Evolutionary conservation across 768 basidiomycete species (phyloP).

Genomic region (Naganishia onofrii): DNA sequence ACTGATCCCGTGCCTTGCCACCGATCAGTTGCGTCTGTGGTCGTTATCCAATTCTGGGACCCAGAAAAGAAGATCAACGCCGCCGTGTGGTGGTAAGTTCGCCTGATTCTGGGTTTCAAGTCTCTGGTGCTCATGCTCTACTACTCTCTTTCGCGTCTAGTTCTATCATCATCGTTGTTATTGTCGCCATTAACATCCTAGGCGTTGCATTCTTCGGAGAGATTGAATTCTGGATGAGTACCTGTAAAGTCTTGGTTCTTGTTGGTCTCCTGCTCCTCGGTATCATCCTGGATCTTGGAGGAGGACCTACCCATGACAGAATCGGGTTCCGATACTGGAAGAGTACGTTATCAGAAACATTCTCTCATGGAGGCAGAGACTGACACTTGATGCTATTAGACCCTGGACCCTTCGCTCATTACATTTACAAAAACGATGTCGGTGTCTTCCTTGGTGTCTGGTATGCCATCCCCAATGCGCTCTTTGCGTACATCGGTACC

Average conservation of each 20-base stretch:
- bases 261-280: slow-evolving; percentile 51
- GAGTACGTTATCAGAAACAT: neutral
- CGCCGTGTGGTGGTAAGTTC: slow-evolving; percentile 28
- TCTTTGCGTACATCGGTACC: slow-evolving; percentile 41
- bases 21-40: slow-evolving; percentile 34
- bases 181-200: slow-evolving; percentile 39
- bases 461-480: slow-evolving; percentile 26
- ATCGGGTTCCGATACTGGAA: slow-evolving; percentile 38
- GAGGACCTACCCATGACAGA: slow-evolving; percentile 35
- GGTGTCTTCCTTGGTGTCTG: slow-evolving; percentile 24
- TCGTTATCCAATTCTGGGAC: slow-evolving; percentile 35
- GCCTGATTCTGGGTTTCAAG: neutral
- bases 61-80: slow-evolving; percentile 26
- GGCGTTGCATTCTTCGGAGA: slow-evolving; percentile 45
- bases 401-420: slow-evolving; percentile 44
- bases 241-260: slow-evolving; percentile 27
- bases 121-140: neutral
- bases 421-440: slow-evolving; percentile 38
- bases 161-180: slow-evolving; percentile 40
- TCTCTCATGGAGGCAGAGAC: neutral
- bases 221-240: slow-evolving; percentile 42
- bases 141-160: slow-evolving; percentile 20
- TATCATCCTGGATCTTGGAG: slow-evolving; percentile 47
- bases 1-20: neutral
- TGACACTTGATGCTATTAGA: neutral